Base-by-base conservation (phyloP, 305 asterid species). In the Lippia alba region DNA sequence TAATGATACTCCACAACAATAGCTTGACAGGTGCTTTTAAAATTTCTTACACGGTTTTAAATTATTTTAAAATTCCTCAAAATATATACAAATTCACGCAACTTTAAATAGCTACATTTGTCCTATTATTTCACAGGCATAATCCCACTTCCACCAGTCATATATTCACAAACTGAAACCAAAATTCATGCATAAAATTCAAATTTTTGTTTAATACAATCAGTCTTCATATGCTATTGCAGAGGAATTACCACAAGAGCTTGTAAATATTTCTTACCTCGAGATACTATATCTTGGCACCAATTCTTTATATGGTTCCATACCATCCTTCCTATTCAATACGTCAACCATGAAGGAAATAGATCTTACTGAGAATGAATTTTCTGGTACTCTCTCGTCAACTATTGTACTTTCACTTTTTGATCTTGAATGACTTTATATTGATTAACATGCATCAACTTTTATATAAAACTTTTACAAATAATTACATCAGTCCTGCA, bases 1-100 rank as follows among this genome's bases (percentile, higher is more conserved):
- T 24, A 3, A 24, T 24, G 30, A 24, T 24, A 3, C 30, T 24
- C 30, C 3, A 24, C 30, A 24, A 24, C 30, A 24, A 24, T 24
- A 24, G 30, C 30, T 24, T 24, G 30, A 24, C 30, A 24, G 30
- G 30, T 24, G 3, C 30, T 24, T 24, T 24, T 24, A 24, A 24
- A 24, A 24, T 24, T 24, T 24, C 30, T 3, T 3, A 24, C 30
- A 24, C 3, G 30, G 30, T 24, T 3, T 24, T 24, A 24, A 24
- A n/a, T n/a, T n/a, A n/a, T n/a, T n/a, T n/a, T n/a, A n/a, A 33
- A 14, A 77, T 81, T 45, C 83, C 73, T 0, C 8, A 65, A 14
- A 76, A 71, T 45, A 66, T 81, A 44, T 44, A 61, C 66, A 45
- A 45, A 24, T 68, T 65, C 58, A 68, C 18, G 12, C n/a, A 32